Base-by-base conservation (phyloP, 192 early-diverging fungal species). In the Podila epicladia region DNA sequence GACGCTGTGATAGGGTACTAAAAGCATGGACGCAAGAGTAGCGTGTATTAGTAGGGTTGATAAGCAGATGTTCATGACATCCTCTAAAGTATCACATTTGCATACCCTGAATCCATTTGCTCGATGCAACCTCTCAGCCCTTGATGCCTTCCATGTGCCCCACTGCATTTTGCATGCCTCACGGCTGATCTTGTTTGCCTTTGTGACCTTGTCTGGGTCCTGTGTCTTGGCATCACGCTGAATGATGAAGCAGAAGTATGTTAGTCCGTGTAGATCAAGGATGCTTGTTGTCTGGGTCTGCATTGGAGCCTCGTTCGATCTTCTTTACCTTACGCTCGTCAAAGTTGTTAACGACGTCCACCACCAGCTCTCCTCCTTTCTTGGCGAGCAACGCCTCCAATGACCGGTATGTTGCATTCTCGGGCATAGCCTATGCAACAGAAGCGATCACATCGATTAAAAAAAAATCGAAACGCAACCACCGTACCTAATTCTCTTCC, bases 51-150 rank as follows among this genome's bases (percentile, higher is more conserved):
- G 41, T 2, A 11, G 12, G 12, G 41, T 3, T 45, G n/a, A 12
- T 7, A 9, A 59, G 58, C 62, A 19, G 58, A 51, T 37, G 29
- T 28, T 26, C 22, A 20, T 49, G 2, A 13, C 15, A 37, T 12
- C 12, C 53, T 28, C 6, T 15, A 53, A 55, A n/a, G 29, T 9
- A 49, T 9, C 2, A 32, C 1, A 6, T 9, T 20, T 15, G 26
- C 64, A 51, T 79, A 95, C 94, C 84, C 91, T 92, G 50, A 89
- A 82, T 33, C 92, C 92, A 72, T 94, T 90, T 8, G 95, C 94
- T 29, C 93, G 85, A 69, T 94, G 83, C 53, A 92, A 72, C 64
- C 88, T 79, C 58, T 90, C 90, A 9, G 95, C 86, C 2, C 92
- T 61, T 37, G 89, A 83, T 1, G 89, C 90, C 1, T 87, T 74